phyloP scores from a whole-genome alignment of 1,139 yeast species.

The Tardiomyces digboiensis region DNA sequence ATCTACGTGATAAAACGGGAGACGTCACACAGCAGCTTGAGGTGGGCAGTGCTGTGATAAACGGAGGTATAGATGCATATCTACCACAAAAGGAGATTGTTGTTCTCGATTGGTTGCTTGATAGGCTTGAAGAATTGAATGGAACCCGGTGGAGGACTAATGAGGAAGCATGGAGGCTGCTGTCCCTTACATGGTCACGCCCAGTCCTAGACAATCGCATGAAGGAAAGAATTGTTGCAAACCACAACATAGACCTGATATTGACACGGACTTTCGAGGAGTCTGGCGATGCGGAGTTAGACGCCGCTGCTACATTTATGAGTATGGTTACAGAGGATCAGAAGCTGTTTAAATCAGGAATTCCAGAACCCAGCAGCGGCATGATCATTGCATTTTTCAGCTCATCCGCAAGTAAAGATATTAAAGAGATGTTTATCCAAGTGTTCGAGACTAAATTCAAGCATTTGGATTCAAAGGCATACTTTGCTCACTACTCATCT shows the following conservation, averaged over 20 bases:
- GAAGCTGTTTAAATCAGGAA: background rate
- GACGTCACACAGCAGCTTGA: slow-evolving; percentile 33
- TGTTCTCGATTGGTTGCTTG: slow-evolving; percentile 56
- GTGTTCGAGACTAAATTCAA: background rate
- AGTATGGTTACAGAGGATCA: background rate
- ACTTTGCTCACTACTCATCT: background rate
- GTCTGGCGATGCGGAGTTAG: background rate
- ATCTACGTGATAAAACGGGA: slow-evolving; percentile 44
- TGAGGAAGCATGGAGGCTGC: background rate
- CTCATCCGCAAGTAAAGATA: background rate
- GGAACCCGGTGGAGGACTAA: background rate
- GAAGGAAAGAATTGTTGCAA: background rate
- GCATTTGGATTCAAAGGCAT: background rate
- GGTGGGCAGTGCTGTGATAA: slow-evolving; percentile 35
- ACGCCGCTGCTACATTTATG: background rate
- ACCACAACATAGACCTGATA: background rate
- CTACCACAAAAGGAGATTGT: slow-evolving; percentile 57
- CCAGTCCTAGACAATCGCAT: background rate
- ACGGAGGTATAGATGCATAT: slow-evolving; percentile 32
- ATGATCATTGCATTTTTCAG: background rate
- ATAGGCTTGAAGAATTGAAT: slow-evolving; percentile 35
- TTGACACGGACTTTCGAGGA: background rate
- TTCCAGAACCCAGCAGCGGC: background rate
- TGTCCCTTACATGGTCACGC: background rate
- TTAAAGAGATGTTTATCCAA: background rate